These are phyloP conservation scores for Diaporthe citriasiana DNA, from an alignment of 2,329 filamentous ascomycete genomes.

Conservation along the genomic window DNA sequence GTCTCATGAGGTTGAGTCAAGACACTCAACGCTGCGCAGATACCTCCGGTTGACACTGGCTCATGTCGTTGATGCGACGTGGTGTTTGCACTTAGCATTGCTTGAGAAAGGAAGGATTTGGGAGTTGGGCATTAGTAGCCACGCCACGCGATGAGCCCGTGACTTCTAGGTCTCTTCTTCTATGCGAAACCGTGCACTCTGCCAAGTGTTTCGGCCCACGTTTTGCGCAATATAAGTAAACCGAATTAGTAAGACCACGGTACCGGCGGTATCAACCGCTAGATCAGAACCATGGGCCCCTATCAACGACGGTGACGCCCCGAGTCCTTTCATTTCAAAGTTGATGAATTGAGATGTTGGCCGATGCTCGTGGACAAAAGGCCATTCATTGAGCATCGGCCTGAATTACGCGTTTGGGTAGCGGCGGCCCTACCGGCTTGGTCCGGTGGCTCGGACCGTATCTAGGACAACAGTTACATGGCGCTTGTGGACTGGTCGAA, in stretches of 20 bases:
- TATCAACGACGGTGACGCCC: neutral
- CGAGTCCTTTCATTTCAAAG: neutral
- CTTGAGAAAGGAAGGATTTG: neutral
- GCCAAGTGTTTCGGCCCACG: constrained; percentile 17
- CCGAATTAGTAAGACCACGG: neutral
- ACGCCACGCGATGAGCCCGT: neutral
- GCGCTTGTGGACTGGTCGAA: constrained; percentile 9
- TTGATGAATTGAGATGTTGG: neutral
- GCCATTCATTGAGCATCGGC: neutral
- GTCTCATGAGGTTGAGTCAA: neutral
- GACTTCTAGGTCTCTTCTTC: neutral
- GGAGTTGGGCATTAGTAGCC: neutral
- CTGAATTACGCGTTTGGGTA: neutral
- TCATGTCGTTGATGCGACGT: too few relatives aligned
- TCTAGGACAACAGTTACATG: neutral
- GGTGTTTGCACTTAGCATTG: too few relatives aligned
- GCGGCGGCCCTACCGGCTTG: neutral
- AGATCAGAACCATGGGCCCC: neutral
- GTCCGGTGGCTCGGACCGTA: neutral
- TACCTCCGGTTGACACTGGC: neutral
- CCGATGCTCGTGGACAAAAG: neutral
- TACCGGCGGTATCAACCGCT: neutral
- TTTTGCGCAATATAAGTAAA: constrained; percentile 16
- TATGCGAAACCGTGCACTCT: constrained; percentile 1
- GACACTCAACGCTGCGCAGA: neutral